These are phyloP conservation scores for Stellera chamaejasme DNA, from an alignment of 345 rosid species.

Conservation along the genomic window DNA sequence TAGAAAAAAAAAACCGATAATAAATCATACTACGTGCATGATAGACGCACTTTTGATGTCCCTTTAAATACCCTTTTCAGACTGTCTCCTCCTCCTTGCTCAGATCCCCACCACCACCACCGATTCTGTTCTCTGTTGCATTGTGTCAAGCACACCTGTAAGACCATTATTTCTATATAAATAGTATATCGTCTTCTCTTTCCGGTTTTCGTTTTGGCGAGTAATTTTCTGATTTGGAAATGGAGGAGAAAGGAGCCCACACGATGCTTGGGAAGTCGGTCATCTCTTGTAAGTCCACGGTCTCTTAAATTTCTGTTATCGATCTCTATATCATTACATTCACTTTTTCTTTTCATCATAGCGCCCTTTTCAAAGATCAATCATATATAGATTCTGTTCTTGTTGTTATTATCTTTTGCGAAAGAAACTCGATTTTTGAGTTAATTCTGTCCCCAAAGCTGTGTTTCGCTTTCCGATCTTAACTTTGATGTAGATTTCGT, in stretches of 20 bases:
- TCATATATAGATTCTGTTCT: background rate
- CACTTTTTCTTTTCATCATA: too few relatives aligned
- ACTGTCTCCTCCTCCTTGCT: too few relatives aligned
- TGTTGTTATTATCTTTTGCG: background rate
- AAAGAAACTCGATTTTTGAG: background rate
- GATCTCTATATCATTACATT: too few relatives aligned
- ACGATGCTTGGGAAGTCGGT: background rate
- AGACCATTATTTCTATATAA: background rate
- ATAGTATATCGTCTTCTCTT: background rate
- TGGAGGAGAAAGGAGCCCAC: background rate
- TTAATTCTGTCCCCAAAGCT: too few relatives aligned
- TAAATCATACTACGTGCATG: too few relatives aligned
- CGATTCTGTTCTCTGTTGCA: background rate
- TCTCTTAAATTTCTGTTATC: too few relatives aligned
- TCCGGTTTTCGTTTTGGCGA: too few relatives aligned
- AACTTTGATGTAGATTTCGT: too few relatives aligned
- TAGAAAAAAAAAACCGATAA: too few relatives aligned
- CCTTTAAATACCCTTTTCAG: background rate
- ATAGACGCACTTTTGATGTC: too few relatives aligned
- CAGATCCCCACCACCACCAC: slow-evolving; percentile 8
- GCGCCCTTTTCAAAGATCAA: background rate
- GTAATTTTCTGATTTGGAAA: background rate
- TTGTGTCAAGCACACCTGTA: background rate
- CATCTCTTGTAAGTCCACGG: slow-evolving; percentile 15
- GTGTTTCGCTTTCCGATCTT: too few relatives aligned